Evolutionary conservation across 257 asterid species (phyloP).

Genomic region (Penstemon barbatus): DNA sequence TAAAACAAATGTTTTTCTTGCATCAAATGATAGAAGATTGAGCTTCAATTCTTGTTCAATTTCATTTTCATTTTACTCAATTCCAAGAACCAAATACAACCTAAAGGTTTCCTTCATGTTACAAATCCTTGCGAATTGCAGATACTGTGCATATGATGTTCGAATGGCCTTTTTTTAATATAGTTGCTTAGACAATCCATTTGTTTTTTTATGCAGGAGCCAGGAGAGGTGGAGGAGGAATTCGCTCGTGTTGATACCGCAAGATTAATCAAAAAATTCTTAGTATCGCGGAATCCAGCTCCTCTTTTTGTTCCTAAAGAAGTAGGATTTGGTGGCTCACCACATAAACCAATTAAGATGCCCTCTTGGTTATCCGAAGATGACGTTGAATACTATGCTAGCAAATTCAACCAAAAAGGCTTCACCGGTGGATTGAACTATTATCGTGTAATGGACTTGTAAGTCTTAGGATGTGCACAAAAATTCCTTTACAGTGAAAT

Average conservation of each 20-base stretch:
- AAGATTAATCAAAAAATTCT: conserved; percentile 55
- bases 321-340: conserved; percentile 66
- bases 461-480: conserved; percentile 33
- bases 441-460: conserved; percentile 88
- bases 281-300: conserved; percentile 50
- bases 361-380: conserved; percentile 92
- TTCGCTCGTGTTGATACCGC: conserved; percentile 62
- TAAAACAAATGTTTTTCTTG: too few species aligned
- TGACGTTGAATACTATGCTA: conserved; percentile 65
- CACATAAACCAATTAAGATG: conserved; percentile 50
- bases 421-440: conserved; percentile 94
- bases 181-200: conserved; percentile 5
- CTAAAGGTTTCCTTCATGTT: too few species aligned
- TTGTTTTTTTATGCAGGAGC: conserved; percentile 43
- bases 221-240: conserved; percentile 83
- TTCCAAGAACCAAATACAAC: too few species aligned
- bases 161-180: not conserved
- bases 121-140: too few species aligned
- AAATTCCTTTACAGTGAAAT: not conserved
- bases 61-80: too few species aligned
- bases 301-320: conserved; percentile 61
- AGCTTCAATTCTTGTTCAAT: too few species aligned
- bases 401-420: conserved; percentile 62
- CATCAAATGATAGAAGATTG: too few species aligned
- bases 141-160: too few species aligned